Base-by-base conservation (phyloP, 2,329 filamentous ascomycete species). In the Pseudogymnoascus sp. region DNA sequence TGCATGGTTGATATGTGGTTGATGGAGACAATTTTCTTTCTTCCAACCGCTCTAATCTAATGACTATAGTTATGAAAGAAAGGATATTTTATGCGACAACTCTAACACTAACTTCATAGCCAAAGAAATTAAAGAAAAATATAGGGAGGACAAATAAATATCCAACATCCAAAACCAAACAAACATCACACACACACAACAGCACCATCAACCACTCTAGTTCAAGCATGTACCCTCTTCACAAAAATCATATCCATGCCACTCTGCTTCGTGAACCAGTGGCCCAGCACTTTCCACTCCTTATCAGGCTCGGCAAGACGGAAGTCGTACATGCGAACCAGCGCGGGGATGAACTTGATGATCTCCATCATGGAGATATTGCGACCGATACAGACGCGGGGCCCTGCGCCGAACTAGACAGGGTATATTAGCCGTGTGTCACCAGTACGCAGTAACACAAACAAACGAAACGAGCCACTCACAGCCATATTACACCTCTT, bases 331-430 rank as follows among this genome's bases (percentile, higher is more conserved):
- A 72, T 67, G 2, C 72, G 68, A 7, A 76, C 61, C 1, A 75
- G 61, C 4, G 70, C 68, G 0, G 74, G 74, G 2, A 76, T 72
- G 43, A 77, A 63, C 61, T 76, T 76, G 0, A 71, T 72, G 68
- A 76, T 75, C 43, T 76, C 74, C 31, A 76, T 67, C 24, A 75
- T 70, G 1, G 73, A 74, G n/a, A 76, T 75, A 53, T 76, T 72
- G 43, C 73, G 75, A 2, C 75, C 71, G 14, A 73, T 69, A 38
- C 71, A 74, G 5, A 66, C 67, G 33, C 72, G 63, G 5, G 68
- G 61, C 0, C 72, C 72, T 24, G 65, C 61, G 2, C 72, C 72
- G 62, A 73, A 74, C 69, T 64, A 59, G n/a, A 31, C 46, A 8
- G 6, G 26, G 26, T 6, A 12, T 56, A 6, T 56, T 56, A 56